A percentile compares a stretch with the other conserved stretches of the same genome.
phyloP scores from a whole-genome alignment of 164 flowering plant species.

The Vitis rupestris region DNA sequence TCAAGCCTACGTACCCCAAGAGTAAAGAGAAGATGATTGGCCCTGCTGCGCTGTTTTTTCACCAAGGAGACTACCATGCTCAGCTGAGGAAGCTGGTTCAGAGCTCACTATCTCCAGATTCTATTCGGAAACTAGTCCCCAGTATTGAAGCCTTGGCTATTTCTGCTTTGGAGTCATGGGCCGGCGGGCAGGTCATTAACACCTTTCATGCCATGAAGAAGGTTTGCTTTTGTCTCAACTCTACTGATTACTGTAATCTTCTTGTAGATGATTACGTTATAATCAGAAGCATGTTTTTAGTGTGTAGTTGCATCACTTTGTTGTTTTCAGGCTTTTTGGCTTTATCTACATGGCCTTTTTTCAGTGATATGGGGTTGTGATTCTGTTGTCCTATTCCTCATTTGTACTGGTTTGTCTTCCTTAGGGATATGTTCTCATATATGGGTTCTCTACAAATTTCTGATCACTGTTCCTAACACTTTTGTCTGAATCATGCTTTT shows the following conservation, averaged over 20 bases:
- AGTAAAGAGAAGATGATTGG: slow-evolving; percentile 49
- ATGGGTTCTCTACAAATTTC: slow-evolving; percentile 5
- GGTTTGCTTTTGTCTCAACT: slow-evolving; percentile 17
- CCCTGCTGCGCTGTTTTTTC: slow-evolving; percentile 50
- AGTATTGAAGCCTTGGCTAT: slow-evolving; percentile 29
- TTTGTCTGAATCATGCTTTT: not conserved
- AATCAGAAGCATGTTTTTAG: not conserved
- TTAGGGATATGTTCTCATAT: slow-evolving; percentile 10
- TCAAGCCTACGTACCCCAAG: slow-evolving; percentile 53
- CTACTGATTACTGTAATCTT: too few relatives aligned
- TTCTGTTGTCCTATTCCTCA: slow-evolving; percentile 10
- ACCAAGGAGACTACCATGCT: slow-evolving; percentile 43
- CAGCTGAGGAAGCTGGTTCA: slow-evolving; percentile 45
- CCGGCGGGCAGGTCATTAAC: slow-evolving; percentile 16
- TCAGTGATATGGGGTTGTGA: not conserved
- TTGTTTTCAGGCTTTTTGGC: not conserved
- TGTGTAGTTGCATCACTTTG: too few relatives aligned
- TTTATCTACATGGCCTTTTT: not conserved
- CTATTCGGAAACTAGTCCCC: slow-evolving; percentile 25
- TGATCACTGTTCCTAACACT: not conserved
- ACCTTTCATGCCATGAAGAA: slow-evolving; percentile 42
- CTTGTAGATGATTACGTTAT: not conserved
- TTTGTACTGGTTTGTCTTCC: not conserved
- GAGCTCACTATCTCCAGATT: slow-evolving; percentile 28
- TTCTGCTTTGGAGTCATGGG: slow-evolving; percentile 33